phyloP scores from a whole-genome alignment of 768 basidiomycete species.

The Steccherinum ochraceum region DNA sequence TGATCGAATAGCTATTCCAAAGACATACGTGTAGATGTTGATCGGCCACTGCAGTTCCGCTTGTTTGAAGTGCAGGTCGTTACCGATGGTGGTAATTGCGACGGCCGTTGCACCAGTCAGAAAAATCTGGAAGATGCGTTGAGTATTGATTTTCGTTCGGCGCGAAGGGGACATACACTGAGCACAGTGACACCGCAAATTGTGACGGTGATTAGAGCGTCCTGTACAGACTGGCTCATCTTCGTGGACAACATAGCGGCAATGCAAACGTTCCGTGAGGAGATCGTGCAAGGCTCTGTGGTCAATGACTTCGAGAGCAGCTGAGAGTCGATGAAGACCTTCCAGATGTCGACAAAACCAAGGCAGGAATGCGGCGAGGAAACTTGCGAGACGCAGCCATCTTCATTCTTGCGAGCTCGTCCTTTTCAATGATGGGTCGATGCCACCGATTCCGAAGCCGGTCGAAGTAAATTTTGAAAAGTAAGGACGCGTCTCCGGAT shows the following conservation, averaged over 20 bases:
- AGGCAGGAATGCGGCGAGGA: no score
- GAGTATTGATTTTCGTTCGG: background rate
- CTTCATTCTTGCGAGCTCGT: no score
- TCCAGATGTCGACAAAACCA: no score
- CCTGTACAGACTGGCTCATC: background rate
- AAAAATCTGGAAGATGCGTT: slow-evolving; percentile 10
- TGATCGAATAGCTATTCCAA: background rate
- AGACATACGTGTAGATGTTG: slow-evolving; percentile 17
- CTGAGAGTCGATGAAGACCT: background rate
- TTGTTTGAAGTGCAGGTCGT: slow-evolving; percentile 15
- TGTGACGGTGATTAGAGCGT: slow-evolving; percentile 8
- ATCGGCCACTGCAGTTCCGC: slow-evolving; percentile 20
- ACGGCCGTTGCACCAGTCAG: slow-evolving; percentile 17
- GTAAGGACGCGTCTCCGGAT: background rate
- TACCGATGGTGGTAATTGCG: slow-evolving; percentile 19
- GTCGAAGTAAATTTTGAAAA: no score
- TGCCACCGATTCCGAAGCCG: no score
- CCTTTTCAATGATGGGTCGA: no score
- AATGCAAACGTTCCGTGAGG: no score
- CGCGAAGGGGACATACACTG: slow-evolving; percentile 7
- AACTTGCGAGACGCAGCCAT: no score
- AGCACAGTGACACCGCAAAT: slow-evolving; percentile 18
- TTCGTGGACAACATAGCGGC: background rate
- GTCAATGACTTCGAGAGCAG: background rate
- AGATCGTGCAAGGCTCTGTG: no score